A percentile compares a stretch with the other conserved stretches of the same genome.
Conservation (phyloP, 805 yeast genomes). For the Ogataea paradorogensis region DNA sequence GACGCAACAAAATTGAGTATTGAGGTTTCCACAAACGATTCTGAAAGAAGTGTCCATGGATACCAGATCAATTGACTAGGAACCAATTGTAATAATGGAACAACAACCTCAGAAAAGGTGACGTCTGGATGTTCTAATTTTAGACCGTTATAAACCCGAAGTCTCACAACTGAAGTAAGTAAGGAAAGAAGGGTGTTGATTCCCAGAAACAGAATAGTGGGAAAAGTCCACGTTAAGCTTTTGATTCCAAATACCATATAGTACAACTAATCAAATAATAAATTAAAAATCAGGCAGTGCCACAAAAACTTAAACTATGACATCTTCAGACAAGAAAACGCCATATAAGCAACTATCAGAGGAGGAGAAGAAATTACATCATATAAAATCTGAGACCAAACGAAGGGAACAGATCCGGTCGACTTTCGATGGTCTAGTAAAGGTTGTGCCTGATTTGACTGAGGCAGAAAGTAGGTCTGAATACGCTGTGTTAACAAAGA, state of each 20-base stretch:
- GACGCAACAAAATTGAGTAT: conserved; percentile 44
- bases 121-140: conserved; percentile 23
- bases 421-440: conserved; percentile 74
- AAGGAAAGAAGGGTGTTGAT: conserved; percentile 40
- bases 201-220: conserved; percentile 44
- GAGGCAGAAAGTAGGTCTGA: conserved; percentile 79
- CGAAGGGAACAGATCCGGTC: conserved; percentile 81
- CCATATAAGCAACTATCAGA: conserved; percentile 24
- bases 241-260: conserved; percentile 19
- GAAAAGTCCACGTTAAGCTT: conserved; percentile 37
- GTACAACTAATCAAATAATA: background rate
- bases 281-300: conserved; percentile 1
- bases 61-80: conserved; percentile 52
- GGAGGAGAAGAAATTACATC: conserved; percentile 36
- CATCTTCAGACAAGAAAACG: conserved; percentile 8
- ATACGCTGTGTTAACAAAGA: conserved; percentile 63
- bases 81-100: conserved; percentile 57
- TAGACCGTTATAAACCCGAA: conserved; percentile 32
- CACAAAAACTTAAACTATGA: background rate
- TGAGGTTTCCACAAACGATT: conserved; percentile 63
- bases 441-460: conserved; percentile 68
- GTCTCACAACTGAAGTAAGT: conserved; percentile 41
- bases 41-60: conserved; percentile 64
- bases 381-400: conserved; percentile 64
- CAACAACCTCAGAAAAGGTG: conserved; percentile 41